A percentile compares a stretch with the other conserved stretches of the same genome.
Conservation (phyloP, 352 stramenopile genomes). For the Pythium pyrilobum region DNA sequence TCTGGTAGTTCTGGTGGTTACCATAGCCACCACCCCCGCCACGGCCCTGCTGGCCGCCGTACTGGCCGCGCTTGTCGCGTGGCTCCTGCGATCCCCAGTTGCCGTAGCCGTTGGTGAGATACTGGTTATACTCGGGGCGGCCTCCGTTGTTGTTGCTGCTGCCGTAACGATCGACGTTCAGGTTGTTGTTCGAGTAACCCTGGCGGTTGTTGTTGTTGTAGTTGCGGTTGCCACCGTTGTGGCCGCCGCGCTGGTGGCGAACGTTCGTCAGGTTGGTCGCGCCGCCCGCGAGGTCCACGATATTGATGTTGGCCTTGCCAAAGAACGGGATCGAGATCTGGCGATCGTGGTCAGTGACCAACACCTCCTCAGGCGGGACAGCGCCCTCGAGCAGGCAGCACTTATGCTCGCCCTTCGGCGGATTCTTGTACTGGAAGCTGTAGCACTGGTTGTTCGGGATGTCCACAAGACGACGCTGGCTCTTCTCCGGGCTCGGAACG, state of each 20-base stretch:
- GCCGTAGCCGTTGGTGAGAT: slow-evolving; percentile 64
- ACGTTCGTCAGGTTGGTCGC: slow-evolving; percentile 50
- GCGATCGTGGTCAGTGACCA: slow-evolving; percentile 57
- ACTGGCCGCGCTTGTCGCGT: slow-evolving; percentile 68
- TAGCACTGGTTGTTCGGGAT: slow-evolving; percentile 87
- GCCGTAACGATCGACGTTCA: slow-evolving; percentile 59
- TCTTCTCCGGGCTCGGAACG: slow-evolving; percentile 72
- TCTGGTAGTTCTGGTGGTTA: slow-evolving; percentile 18
- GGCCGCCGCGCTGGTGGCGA: slow-evolving; percentile 30
- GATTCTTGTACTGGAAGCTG: slow-evolving; percentile 74
- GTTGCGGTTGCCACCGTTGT: slow-evolving; percentile 22
- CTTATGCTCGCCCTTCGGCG: slow-evolving; percentile 39
- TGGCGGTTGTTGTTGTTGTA: slow-evolving; percentile 31
- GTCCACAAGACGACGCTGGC: slow-evolving; percentile 60
- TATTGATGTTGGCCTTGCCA: slow-evolving; percentile 80
- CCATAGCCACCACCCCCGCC: slow-evolving; percentile 16
- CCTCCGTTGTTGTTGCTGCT: slow-evolving; percentile 20
- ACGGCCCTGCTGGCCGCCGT: slow-evolving; percentile 25
- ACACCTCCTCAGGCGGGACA: slow-evolving; percentile 25
- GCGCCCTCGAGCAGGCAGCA: slow-evolving; percentile 60
- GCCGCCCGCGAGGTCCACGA: slow-evolving; percentile 69
- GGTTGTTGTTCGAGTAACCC: slow-evolving; percentile 42
- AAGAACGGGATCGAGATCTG: slow-evolving; percentile 78
- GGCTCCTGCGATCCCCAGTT: slow-evolving; percentile 78
- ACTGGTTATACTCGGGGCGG: slow-evolving; percentile 61